Conservation (phyloP, 768 basidiomycete genomes). For the Erythrobasidium yunnanense region DNA sequence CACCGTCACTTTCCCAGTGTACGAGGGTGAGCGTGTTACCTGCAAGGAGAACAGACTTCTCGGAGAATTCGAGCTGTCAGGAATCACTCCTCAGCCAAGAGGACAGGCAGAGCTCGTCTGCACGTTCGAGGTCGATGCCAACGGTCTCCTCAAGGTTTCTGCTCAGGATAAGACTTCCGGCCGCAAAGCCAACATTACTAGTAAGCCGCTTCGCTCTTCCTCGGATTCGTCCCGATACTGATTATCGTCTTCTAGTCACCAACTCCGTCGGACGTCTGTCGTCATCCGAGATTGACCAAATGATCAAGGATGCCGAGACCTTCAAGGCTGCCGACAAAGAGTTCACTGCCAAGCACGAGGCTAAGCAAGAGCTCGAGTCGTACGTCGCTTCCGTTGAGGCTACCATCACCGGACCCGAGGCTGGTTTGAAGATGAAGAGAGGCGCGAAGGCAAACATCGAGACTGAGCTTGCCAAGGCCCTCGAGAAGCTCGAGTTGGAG, state of each 20-base stretch:
- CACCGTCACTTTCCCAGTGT: slow-evolving; percentile 99
- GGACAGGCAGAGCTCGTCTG: slow-evolving; percentile 99
- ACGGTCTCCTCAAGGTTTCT: slow-evolving; percentile 97
- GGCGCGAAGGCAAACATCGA: slow-evolving; percentile 90
- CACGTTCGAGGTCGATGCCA: slow-evolving; percentile 98
- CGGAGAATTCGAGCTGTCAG: slow-evolving; percentile 97
- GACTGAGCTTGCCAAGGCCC: slow-evolving; percentile 90
- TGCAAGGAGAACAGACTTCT: slow-evolving; percentile 98
- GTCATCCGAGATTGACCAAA: slow-evolving; percentile 94
- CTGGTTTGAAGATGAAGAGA: slow-evolving; percentile 97
- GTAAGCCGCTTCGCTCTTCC: slow-evolving; percentile 29
- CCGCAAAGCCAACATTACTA: slow-evolving; percentile 66
- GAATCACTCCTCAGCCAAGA: slow-evolving; percentile 98
- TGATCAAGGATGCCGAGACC: slow-evolving; percentile 99
- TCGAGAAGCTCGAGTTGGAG: slow-evolving; percentile 97
- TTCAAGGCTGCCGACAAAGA: slow-evolving; percentile 88
- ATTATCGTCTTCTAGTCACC: slow-evolving; percentile 52
- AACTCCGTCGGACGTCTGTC: slow-evolving; percentile 99
- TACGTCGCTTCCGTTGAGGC: slow-evolving; percentile 95
- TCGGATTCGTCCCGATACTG: background rate
- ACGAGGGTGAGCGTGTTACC: slow-evolving; percentile 99
- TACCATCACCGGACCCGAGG: slow-evolving; percentile 90
- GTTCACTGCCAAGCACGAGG: slow-evolving; percentile 94
- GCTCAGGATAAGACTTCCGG: slow-evolving; percentile 97
- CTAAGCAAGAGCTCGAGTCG: slow-evolving; percentile 93